Base-by-base conservation (phyloP, 2,329 filamentous ascomycete species). In the Penicillium crustosum region DNA sequence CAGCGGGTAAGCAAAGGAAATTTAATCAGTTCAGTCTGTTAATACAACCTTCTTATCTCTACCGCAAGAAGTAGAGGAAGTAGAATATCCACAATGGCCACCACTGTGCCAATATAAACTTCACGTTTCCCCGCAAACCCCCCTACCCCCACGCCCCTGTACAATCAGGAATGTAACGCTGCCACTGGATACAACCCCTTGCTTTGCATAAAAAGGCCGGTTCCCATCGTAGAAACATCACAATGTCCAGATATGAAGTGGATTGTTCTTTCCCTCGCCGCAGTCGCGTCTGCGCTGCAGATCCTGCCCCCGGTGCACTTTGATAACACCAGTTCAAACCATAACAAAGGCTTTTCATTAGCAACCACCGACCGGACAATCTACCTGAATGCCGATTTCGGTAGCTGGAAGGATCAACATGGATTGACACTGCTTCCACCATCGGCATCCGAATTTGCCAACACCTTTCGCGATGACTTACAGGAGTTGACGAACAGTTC, bases 361-460 rank as follows among this genome's bases (percentile, higher is more conserved):
- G 44, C 49, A n/a, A 52, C 36, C 6, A 38, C 39, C 17, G 33
- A 63, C 4, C 58, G 33, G 10, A 45, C 52, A 6, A 65, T 71
- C 31, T 83, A 78, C 55, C 75, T 83, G 10, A 66, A 77, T 4
- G 59, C 62, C 0, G 60, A 57, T 1, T 77, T 83, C 47, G 75
- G 78, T 0, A 63, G 70, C 0, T 63, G 60, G 33, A 71, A 67
- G 8, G 82, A 84, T 54, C 69, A 71, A 0, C 69, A 76, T 49
- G 81, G 81, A 1, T 65, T 82, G 29, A 83, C 80, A 0, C 71
- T 83, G 9, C 83, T 83, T 43, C 82, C 82, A 1, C 82, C 82
- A 0, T 78, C 77, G 0, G 78, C 78, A 1, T 61, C 70, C n/a
- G 78, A 82, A 4, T 83, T 83, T 42, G 81, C 81, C 2, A 64